These are phyloP conservation scores for Fusarium continuum DNA, from an alignment of 2,329 filamentous ascomycete species.

Conservation along the genomic window DNA sequence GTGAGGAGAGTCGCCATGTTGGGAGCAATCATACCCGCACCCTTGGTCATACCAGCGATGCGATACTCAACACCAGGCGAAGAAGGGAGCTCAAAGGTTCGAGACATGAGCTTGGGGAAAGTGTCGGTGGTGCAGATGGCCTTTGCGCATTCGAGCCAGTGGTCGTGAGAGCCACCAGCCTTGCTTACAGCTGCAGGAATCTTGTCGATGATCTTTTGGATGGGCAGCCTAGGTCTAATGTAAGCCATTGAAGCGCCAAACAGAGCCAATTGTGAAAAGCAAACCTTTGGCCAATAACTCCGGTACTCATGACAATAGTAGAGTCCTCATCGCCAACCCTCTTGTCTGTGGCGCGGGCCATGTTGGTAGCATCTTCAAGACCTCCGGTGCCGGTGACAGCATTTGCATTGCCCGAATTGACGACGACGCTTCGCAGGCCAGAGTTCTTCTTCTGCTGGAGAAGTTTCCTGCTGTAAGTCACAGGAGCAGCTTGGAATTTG, in stretches of 20 bases:
- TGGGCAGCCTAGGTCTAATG: constrained; percentile 72
- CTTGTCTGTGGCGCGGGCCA: constrained; percentile 83
- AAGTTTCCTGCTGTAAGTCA: constrained; percentile 82
- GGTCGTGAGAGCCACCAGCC: constrained; percentile 78
- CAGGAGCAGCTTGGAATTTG: constrained; percentile 96
- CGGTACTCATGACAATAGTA: constrained; percentile 98
- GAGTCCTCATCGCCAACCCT: constrained; percentile 58
- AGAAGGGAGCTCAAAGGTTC: constrained; percentile 83
- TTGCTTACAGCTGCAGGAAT: constrained; percentile 79
- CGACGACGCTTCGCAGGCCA: constrained; percentile 81
- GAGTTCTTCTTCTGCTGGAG: constrained; percentile 71
- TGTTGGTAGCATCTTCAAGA: constrained; percentile 84
- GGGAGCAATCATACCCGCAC: constrained; percentile 98
- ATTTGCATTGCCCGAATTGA: constrained; percentile 97
- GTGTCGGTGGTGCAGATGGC: constrained; percentile 99
- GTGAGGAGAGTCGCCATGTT: constrained; percentile 98
- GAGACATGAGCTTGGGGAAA: constrained; percentile 93
- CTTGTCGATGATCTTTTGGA: constrained; percentile 85
- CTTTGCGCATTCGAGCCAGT: constrained; percentile 86
- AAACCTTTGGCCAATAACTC: constrained; percentile 92
- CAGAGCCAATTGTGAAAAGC: constrained; percentile 25
- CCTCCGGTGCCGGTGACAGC: constrained; percentile 93
- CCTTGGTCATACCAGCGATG: constrained; percentile 96
- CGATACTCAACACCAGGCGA: constrained; percentile 79
- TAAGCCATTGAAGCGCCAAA: constrained; percentile 3